A percentile compares a stretch with the other conserved stretches of the same genome.
phyloP scores from a whole-genome alignment of 768 basidiomycete genomes.

The Clitopilus passeckerianus region DNA sequence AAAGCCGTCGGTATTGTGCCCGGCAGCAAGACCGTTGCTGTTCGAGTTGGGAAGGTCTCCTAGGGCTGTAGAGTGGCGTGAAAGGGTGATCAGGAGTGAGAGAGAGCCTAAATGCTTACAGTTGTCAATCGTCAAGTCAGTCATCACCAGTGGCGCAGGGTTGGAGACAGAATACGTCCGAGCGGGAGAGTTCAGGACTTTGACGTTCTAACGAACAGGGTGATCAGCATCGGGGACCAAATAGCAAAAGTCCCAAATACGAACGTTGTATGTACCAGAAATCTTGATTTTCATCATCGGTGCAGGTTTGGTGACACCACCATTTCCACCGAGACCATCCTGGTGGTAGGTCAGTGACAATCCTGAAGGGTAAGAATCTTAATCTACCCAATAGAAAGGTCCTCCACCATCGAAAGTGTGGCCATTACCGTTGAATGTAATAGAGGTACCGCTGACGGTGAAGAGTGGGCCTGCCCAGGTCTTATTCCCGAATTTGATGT shows the following conservation, averaged over 20 bases:
- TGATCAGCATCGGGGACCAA: slow-evolving; percentile 21
- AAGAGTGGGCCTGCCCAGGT: slow-evolving; percentile 55
- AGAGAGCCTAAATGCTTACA: slow-evolving; percentile 28
- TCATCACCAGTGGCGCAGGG: slow-evolving; percentile 35
- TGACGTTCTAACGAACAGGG: slow-evolving; percentile 27
- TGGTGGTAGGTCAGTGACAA: slow-evolving; percentile 9
- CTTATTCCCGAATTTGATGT: slow-evolving; percentile 48
- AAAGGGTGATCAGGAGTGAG: not conserved
- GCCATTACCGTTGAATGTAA: slow-evolving; percentile 34
- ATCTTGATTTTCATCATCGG: slow-evolving; percentile 42
- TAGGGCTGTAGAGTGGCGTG: slow-evolving; percentile 23
- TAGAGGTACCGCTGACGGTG: slow-evolving; percentile 32
- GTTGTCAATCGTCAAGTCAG: slow-evolving; percentile 46
- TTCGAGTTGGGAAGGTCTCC: slow-evolving; percentile 48
- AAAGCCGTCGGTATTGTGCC: slow-evolving; percentile 49
- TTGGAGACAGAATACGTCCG: slow-evolving; percentile 35
- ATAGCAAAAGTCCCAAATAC: slow-evolving; percentile 11
- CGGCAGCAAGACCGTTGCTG: slow-evolving; percentile 42
- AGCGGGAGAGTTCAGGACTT: slow-evolving; percentile 35
- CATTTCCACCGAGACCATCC: slow-evolving; percentile 35
- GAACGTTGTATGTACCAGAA: slow-evolving; percentile 28
- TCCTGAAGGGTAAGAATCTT: no score
- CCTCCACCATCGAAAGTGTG: slow-evolving; percentile 38
- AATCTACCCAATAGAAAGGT: slow-evolving; percentile 36
- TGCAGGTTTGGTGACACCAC: slow-evolving; percentile 33